These are phyloP conservation scores for Venturia aucupariae DNA, from an alignment of 2,329 filamentous ascomycete species.

Conservation along the genomic window DNA sequence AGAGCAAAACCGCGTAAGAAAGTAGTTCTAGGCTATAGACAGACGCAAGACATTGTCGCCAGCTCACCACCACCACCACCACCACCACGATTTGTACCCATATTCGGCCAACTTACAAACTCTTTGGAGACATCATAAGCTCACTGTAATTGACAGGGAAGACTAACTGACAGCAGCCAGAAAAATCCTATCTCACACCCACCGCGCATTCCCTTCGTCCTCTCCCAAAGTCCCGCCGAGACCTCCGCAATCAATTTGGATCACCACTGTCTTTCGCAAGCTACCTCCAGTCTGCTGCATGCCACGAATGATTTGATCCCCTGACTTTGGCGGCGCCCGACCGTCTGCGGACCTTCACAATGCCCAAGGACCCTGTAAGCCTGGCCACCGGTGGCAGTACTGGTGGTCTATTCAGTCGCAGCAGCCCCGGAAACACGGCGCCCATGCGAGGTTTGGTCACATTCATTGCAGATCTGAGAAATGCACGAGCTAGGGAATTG, in stretches of 20 bases:
- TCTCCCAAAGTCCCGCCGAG: neutral
- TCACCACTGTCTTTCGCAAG: neutral
- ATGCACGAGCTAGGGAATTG: slow-evolving; percentile 86
- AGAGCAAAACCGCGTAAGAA: neutral
- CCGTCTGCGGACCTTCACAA: slow-evolving; percentile 6
- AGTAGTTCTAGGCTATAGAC: neutral
- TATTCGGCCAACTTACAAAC: neutral
- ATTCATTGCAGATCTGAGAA: slow-evolving; percentile 94
- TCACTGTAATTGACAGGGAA: neutral
- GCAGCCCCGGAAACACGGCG: slow-evolving; percentile 31
- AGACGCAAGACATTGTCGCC: neutral
- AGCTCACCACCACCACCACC: neutral
- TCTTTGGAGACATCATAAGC: neutral
- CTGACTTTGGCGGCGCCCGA: neutral
- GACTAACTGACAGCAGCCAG: neutral
- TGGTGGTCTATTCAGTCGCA: slow-evolving; percentile 32
- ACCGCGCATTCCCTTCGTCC: neutral
- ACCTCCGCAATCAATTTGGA: slow-evolving; percentile 1
- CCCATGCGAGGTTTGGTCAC: slow-evolving; percentile 61
- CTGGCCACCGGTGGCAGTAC: slow-evolving; percentile 14
- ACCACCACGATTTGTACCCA: neutral
- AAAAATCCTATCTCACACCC: neutral
- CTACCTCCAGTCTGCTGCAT: neutral
- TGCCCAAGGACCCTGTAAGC: slow-evolving; percentile 11
- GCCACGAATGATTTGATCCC: slow-evolving; percentile 5